phyloP scores from a whole-genome alignment of 306 rosid species.

The Castanospermum australe region DNA sequence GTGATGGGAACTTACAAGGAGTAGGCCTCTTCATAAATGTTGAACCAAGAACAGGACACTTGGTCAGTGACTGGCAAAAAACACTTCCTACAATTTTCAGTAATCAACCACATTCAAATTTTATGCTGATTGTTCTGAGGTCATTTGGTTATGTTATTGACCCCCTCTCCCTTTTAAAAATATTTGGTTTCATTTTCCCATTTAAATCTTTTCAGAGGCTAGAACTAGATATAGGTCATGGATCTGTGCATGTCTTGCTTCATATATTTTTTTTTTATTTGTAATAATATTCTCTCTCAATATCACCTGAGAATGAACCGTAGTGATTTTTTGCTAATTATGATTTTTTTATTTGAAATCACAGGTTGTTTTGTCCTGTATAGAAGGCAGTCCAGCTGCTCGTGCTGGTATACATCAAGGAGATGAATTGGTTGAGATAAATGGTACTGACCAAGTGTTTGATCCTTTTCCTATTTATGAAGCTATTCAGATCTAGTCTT shows the following conservation, averaged over 20 bases:
- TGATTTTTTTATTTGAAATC: conserved; percentile 11
- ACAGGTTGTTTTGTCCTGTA: conserved; percentile 86
- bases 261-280: background rate
- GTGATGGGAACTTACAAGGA: conserved; percentile 89
- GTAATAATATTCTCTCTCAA: background rate
- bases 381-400: conserved; percentile 92
- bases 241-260: background rate
- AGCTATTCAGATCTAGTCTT: conserved; percentile 8
- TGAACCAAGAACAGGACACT: conserved; percentile 83
- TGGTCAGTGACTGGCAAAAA: conserved; percentile 58
- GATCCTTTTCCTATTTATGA: background rate
- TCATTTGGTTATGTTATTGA: conserved; percentile 12
- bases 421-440: conserved; percentile 90
- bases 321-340: background rate
- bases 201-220: background rate
- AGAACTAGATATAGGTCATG: background rate
- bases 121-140: conserved; percentile 1
- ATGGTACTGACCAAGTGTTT: conserved; percentile 49
- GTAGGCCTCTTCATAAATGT: conserved; percentile 86
- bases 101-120: background rate
- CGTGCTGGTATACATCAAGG: conserved; percentile 95
- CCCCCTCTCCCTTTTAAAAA: background rate
- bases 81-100: background rate
- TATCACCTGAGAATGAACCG: background rate
- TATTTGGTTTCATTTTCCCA: background rate